phyloP scores from a whole-genome alignment of 257 asterid genomes.

The Capsicum chinense region DNA sequence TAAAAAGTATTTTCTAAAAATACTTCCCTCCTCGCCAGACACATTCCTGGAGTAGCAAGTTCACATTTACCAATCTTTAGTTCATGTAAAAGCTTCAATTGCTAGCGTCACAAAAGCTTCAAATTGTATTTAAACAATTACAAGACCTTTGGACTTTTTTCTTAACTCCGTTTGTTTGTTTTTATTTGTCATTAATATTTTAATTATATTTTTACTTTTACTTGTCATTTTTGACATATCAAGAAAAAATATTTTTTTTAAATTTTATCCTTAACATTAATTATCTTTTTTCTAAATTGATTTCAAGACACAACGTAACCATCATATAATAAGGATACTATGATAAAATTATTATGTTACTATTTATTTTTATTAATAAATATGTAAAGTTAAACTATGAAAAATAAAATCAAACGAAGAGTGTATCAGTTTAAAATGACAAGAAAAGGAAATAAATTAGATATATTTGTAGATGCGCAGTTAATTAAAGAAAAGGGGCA shows the following conservation, averaged over 20 bases:
- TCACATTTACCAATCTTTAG: not conserved
- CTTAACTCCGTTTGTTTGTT: not conserved
- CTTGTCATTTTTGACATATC: too few species aligned
- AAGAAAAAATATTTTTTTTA: too few species aligned
- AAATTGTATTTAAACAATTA: conserved; percentile 1
- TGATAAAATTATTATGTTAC: too few species aligned
- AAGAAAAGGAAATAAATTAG: not conserved
- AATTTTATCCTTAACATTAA: too few species aligned
- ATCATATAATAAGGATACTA: too few species aligned
- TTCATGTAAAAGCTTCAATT: not conserved
- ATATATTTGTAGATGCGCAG: not conserved
- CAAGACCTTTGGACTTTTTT: not conserved
- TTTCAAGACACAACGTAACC: too few species aligned
- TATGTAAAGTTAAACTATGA: too few species aligned
- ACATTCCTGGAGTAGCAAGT: not conserved
- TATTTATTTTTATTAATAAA: too few species aligned
- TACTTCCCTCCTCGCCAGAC: not conserved
- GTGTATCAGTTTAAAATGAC: not conserved
- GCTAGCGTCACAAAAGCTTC: not conserved
- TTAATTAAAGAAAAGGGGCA: not conserved
- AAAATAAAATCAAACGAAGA: too few species aligned
- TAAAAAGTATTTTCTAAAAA: not conserved
- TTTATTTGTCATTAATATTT: too few species aligned
- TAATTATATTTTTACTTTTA: too few species aligned
- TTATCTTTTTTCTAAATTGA: too few species aligned